Conservation (phyloP, 2,329 filamentous ascomycete genomes). For the Colletotrichum limetticola region DNA sequence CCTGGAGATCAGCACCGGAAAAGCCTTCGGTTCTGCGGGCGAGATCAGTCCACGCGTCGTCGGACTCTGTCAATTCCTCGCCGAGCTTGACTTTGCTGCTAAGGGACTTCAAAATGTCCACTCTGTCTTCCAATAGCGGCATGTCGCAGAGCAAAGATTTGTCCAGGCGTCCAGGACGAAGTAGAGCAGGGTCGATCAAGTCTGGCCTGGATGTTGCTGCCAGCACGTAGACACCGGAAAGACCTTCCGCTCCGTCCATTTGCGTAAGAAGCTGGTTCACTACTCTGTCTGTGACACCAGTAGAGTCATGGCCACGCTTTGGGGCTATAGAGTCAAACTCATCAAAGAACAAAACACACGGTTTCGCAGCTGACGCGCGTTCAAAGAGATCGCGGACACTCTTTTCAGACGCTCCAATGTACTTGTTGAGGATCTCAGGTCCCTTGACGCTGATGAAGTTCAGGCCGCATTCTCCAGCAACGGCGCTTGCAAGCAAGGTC, state of each 20-base stretch:
- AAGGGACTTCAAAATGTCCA: slow-evolving; percentile 90
- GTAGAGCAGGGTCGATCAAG: slow-evolving; percentile 91
- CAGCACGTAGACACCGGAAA: slow-evolving; percentile 94
- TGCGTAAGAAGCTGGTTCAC: slow-evolving; percentile 98
- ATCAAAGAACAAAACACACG: slow-evolving; percentile 97
- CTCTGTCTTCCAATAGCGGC: slow-evolving; percentile 80
- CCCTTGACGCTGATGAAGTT: slow-evolving; percentile 99
- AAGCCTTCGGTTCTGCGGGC: slow-evolving; percentile 87
- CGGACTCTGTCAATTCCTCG: slow-evolving; percentile 68
- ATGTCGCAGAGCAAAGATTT: slow-evolving; percentile 94
- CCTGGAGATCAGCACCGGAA: slow-evolving; percentile 93
- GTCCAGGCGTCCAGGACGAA: slow-evolving; percentile 91
- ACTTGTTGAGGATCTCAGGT: slow-evolving; percentile 98
- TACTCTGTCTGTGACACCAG: slow-evolving; percentile 97
- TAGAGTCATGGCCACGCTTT: slow-evolving; percentile 96
- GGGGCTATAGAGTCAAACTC: slow-evolving; percentile 98
- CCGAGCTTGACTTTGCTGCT: slow-evolving; percentile 82
- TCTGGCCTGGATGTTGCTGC: slow-evolving; percentile 95
- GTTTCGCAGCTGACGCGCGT: slow-evolving; percentile 87
- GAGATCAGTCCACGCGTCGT: slow-evolving; percentile 74
- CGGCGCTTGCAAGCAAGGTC: slow-evolving; percentile 92
- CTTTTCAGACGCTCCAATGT: slow-evolving; percentile 98
- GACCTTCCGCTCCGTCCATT: slow-evolving; percentile 97
- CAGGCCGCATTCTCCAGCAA: slow-evolving; percentile 96
- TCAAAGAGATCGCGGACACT: slow-evolving; percentile 95